Evolutionary conservation across 1,284 basidiomycete species (phyloP), one percentile per base, ranked within the genome.

Genomic region (Pisolithus thermaeus): DNA sequence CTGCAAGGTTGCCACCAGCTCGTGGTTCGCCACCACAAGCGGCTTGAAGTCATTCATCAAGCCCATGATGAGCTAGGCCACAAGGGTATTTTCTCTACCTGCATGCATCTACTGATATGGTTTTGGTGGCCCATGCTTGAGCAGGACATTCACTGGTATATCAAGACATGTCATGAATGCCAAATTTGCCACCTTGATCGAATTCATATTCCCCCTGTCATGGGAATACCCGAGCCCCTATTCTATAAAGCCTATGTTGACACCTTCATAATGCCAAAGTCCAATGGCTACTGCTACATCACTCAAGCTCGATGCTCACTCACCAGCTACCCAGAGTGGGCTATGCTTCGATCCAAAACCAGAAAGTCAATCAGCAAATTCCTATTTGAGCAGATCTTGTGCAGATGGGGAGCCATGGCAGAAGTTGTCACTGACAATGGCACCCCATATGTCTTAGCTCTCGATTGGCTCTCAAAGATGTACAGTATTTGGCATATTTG

Each of bases 401-500:
- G 52, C 30, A 1, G n/a, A 9, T 52, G 43, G 58, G 47, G 48
- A 12, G 4, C 49, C 3, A 3, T 58, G 0, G 16, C 36, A 1
- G 36, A 60, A 28, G 30, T 62, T 4, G 11, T 57, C 35, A 48
- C 53, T 37, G 53, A 58, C 22, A 58, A 55, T 11, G 32, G 52
- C 2, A 25, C 32, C 6, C 7, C 67, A 0, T 69, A 73, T 20
- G 42, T 74, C 0, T 60, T 58, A 20, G 76, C 72, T 0, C 27
- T 70, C 2, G 58, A 62, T 0, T 53, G 62, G 16, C 60, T 78
- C 0, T 53, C 54, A 0, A 51, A 66, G 7, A 56, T 61, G 1
- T 77, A 74, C 47, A 41, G 61, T 2, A 68, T 79, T 11, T 38
- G 53, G 0, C 69, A 75, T 35, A 75, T 79, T 30, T 46, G 62